Evolutionary conservation across 2,329 filamentous ascomycete genomes (phyloP), one percentile per base, ranked within the genome.

Genomic region (Fusarium paranaense): DNA sequence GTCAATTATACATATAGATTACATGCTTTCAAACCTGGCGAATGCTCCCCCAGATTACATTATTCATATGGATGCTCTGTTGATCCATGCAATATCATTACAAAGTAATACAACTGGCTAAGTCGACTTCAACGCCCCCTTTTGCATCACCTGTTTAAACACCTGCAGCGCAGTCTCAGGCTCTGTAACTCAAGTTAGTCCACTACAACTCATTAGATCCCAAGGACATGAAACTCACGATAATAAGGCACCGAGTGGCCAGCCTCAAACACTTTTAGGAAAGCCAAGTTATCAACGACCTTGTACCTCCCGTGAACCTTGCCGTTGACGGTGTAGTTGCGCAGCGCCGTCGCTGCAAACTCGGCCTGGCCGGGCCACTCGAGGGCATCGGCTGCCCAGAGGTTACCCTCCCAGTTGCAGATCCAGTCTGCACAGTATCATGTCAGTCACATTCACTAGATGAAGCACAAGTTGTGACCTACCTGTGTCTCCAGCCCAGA

Each of bases 161-260:
- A 73, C 77, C 37, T 79, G 77, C 38, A 79, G 30, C 50, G 77
- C 71, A n/a, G 76, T 72, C 65, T 79, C 76, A 1, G 77, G 77
- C 25, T 79, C 77, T 79, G 20, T 30, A n/a, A 20, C 25, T 30
- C 20, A 11, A 30, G 52, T 74, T 35, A 77, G 62, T 27, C 27
- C n/a, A 56, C 18, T 11, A 25, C n/a, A 18, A 22, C 11, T 16
- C 8, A 25, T 32, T 20, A 0, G 37, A 10, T 6, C 5, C 10
- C 14, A 13, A 20, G 2, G 20, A 27, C 8, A 35, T 13, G 2
- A 4, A 8, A 70, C 77, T 77, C 57, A 79, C 77, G 77, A 35
- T 88, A 87, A 42, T 85, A 86, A 0, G 88, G 86, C 5, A 89
- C 85, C 70, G 89, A 86, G 72, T 91, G 89, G 0, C 90, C 89